These are phyloP conservation scores for Neoconidiobolus thromboides DNA, from an alignment of 371 early-diverging fungal species.

Conservation along the genomic window DNA sequence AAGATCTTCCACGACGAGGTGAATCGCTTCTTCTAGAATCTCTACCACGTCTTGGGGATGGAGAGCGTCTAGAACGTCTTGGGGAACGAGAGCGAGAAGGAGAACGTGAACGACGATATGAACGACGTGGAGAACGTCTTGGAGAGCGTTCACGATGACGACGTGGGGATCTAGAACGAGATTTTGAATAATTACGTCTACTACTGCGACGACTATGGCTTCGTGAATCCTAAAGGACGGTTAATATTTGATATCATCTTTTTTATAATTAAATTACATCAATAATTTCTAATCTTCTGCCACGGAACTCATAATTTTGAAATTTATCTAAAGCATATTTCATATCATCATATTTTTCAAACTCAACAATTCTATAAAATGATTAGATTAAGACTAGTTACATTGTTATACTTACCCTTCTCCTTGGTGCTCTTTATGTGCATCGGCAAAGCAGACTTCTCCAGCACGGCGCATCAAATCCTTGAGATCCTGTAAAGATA, in stretches of 20 bases:
- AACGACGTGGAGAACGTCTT: neutral
- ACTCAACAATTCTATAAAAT: slow-evolving; percentile 64
- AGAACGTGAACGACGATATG: neutral
- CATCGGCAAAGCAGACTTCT: slow-evolving; percentile 83
- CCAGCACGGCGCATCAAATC: slow-evolving; percentile 89
- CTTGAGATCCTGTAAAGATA: slow-evolving; percentile 66
- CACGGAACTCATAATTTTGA: slow-evolving; percentile 70
- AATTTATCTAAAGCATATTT: slow-evolving; percentile 68
- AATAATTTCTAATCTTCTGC: slow-evolving; percentile 49
- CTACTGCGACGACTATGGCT: neutral
- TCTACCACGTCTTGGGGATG: no score
- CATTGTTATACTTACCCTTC: slow-evolving; percentile 46
- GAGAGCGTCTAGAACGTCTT: neutral
- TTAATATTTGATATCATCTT: neutral
- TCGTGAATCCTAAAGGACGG: neutral
- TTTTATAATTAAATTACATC: slow-evolving; percentile 30
- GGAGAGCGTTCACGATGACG: neutral
- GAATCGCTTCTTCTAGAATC: no score
- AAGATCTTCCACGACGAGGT: no score
- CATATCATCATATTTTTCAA: slow-evolving; percentile 57
- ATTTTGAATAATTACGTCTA: neutral
- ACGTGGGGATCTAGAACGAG: neutral
- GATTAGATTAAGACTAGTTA: neutral
- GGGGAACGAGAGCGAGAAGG: neutral
- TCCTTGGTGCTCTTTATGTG: slow-evolving; percentile 55